Base-by-base conservation (phyloP, 306 rosid genomes). In the Pterocarpus santalinus region DNA sequence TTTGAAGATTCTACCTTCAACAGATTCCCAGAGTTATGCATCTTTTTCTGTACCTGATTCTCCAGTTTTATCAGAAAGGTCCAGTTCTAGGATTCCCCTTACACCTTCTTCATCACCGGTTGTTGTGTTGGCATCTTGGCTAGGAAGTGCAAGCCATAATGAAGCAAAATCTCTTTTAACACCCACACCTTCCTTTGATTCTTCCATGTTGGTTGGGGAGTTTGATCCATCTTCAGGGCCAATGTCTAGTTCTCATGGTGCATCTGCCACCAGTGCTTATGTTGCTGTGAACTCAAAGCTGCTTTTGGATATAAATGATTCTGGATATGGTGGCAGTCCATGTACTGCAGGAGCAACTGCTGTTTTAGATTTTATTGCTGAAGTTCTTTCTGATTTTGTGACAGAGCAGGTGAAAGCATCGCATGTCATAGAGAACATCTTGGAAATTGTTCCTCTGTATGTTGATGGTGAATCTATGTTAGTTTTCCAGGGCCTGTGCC, bases 241-340 rank as follows among this genome's bases (percentile, higher is more conserved):
- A 53, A 96, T 88, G 78, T 86, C 91, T 80, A 77, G 78, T 68
- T 89, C 88, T 88, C 91, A 85, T 66, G 94, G 88, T 76, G 80
- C 89, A 75, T 88, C 97, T 82, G 77, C 86, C 65, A 67, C 90
- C 67, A 90, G 82, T 87, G 73, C 89, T 81, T 82, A 82, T 83
- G 92, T 94, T 80, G 41, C 94, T 34, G 86, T 94, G 38, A 90
- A 88, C 80, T 91, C 98, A 74, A 93, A 87, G 76, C 87, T 90
- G 68, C 95, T 96, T 84, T 85, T 94, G 88, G 99, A 96, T 82
- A 78, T 90, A 87, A 86, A 96, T 80, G 97, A 96, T 73, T 87
- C 90, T 82, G 99, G 99, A 72, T 96, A 92, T 87, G 98, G 99
- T 35, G 99, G 99, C 61, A 98, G 99, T 82, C 98, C 99, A 73